Evolutionary conservation across 306 rosid genomes (phyloP).

Genomic region (Geum urbanum): DNA sequence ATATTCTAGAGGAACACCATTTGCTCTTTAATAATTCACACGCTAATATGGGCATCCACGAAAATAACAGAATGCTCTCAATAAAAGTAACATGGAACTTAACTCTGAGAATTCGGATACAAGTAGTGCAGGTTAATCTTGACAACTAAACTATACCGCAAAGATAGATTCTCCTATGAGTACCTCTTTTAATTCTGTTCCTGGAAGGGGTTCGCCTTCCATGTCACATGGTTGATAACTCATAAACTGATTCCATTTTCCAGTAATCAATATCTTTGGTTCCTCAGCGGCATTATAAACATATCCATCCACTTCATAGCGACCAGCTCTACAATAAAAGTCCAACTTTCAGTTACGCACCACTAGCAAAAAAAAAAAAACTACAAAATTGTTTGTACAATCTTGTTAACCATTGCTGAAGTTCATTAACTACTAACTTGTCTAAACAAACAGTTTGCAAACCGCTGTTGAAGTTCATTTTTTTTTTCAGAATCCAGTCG

Average conservation of each 20-base stretch:
- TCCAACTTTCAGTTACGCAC: constrained; percentile 5
- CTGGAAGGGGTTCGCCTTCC: constrained; percentile 89
- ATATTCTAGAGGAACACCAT: background rate
- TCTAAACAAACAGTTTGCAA: background rate
- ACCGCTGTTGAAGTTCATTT: background rate
- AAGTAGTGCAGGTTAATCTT: background rate
- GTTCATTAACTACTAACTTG: background rate
- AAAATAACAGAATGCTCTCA: background rate
- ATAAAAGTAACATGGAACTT: background rate
- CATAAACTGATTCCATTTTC: constrained; percentile 89
- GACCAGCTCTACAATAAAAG: constrained; percentile 62
- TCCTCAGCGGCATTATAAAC: constrained; percentile 82
- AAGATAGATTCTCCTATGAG: background rate
- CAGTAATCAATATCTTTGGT: constrained; percentile 86
- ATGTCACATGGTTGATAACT: constrained; percentile 77
- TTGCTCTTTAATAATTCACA: background rate
- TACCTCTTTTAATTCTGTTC: constrained; percentile 84
- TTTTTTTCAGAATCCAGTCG: background rate
- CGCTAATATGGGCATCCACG: background rate
- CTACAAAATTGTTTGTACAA: background rate
- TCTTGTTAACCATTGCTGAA: background rate
- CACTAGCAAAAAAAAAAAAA: background rate
- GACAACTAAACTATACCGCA: background rate
- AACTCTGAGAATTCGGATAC: background rate
- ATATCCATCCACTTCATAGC: constrained; percentile 95